Percentiles rank a stretch among this genome's conserved stretches.
Evolutionary conservation across 192 early-diverging fungal genomes (phyloP).

Genomic region (Thoreauomyces humboldtii): DNA sequence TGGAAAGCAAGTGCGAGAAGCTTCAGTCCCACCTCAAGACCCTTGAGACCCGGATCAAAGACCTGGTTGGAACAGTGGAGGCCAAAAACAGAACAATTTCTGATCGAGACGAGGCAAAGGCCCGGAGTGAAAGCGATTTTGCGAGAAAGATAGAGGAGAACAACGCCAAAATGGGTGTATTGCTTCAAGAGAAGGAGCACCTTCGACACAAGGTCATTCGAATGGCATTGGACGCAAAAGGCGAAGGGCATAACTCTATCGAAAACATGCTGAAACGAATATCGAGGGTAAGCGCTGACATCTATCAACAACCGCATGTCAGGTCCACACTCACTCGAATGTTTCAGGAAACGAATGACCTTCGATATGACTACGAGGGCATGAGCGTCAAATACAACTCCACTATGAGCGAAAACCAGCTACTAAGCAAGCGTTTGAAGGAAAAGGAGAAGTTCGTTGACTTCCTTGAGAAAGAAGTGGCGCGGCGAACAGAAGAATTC

Average conservation of each 20-base stretch:
- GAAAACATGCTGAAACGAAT: constrained; percentile 65
- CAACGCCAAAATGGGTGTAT: constrained; percentile 35
- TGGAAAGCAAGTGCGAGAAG: constrained; percentile 62
- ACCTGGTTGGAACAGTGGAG: constrained; percentile 51
- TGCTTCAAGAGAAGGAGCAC: constrained; percentile 58
- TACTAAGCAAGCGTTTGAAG: constrained; percentile 41
- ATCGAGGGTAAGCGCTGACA: constrained; percentile 31
- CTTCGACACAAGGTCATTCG: constrained; percentile 65
- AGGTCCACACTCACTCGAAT: not conserved
- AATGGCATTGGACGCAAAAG: constrained; percentile 56
- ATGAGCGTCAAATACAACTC: constrained; percentile 47
- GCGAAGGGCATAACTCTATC: constrained; percentile 59
- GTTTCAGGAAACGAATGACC: constrained; percentile 45
- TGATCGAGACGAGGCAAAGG: constrained; percentile 47
- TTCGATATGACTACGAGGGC: constrained; percentile 51
- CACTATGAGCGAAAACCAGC: constrained; percentile 40
- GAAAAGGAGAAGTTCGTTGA: constrained; percentile 53
- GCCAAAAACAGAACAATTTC: constrained; percentile 48
- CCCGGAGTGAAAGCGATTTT: constrained; percentile 43
- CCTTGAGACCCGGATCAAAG: constrained; percentile 51
- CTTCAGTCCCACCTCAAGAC: constrained; percentile 57
- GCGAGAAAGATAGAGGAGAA: constrained; percentile 44
- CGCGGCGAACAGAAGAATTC: constrained; percentile 50
- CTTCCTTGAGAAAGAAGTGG: constrained; percentile 57
- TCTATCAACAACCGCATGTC: not conserved